Base-by-base conservation (phyloP, 208 protist genomes). In the Wallacemonas sp. region DNA sequence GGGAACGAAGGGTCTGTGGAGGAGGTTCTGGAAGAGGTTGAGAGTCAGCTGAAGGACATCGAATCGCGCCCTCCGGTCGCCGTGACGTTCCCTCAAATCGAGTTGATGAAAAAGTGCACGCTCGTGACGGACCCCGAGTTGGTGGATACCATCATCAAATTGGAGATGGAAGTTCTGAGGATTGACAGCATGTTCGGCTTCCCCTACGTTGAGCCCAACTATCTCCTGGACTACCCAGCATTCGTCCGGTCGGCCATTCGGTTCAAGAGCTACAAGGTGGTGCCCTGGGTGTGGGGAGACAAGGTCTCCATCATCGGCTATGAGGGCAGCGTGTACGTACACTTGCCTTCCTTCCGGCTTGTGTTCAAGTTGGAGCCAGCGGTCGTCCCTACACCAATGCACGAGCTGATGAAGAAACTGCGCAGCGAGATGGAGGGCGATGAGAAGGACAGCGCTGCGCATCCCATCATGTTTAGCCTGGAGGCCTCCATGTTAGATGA, bases 121-220 rank as follows among this genome's bases (percentile, higher is more conserved):
- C 75, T 94, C 13, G 81, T 90, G 52, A 60, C 52, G 4, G 76
- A 94, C 36, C 73, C 71, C 6, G 59, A 73, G 32, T 46, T 79
- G 33, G 81, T 83, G 19, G 76, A 88, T 27, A 38, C 71, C 46
- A 76, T 94, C 38, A 27, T 94, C 30, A 67, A 69, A 1, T 73
- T 77, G 15, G 78, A 94, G 71, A 63, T 36, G 19, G 44, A 52
- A 29, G 52, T 50, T 6, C 68, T 92, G 39, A 66, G 71, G 19
- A 33, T 79, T 2, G 57, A 70, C 6, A 12, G 52, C 63, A 36
- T 29, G 38, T 84, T 79, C 73, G 69, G 70, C 19, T 91, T 94
- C 75, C 82, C 89, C 3, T 94, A 84, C 68, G 77, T 77, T 30
- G 78, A 90, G 71, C 83, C 89, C 13, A 94, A 94, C 71, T 94